Percentiles rank a stretch among this genome's conserved stretches.
phyloP scores from a whole-genome alignment of 371 early-diverging fungal species.

The Apophysomyces ossiformis region DNA sequence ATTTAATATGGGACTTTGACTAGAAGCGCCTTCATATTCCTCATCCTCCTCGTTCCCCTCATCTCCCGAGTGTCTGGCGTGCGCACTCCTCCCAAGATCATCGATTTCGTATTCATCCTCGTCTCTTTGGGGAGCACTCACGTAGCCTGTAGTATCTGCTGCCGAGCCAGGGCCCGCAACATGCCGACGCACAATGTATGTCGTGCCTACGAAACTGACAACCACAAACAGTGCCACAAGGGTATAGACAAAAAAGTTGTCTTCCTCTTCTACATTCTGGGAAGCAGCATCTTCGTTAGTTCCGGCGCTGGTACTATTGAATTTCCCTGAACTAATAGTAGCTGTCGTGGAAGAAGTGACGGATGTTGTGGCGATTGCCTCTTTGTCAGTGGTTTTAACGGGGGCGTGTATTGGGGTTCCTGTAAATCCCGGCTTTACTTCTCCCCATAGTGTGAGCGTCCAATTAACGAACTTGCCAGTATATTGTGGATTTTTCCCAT shows the following conservation, averaged over 20 bases:
- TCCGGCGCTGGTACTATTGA: constrained; percentile 11
- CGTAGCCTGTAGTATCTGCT: constrained; percentile 17
- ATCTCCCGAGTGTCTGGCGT: not conserved
- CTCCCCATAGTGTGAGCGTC: constrained; percentile 76
- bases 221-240: constrained; percentile 15
- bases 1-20: not conserved
- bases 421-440: constrained; percentile 28
- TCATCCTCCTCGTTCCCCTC: not conserved
- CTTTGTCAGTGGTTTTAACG: not conserved
- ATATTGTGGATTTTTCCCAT: constrained; percentile 46
- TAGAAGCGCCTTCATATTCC: not conserved
- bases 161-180: not conserved
- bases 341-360: not conserved
- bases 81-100: constrained; percentile 6
- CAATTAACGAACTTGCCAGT: constrained; percentile 62
- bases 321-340: not conserved
- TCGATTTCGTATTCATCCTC: constrained; percentile 27
- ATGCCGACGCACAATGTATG: constrained; percentile 16
- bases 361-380: not conserved
- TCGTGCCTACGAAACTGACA: constrained; percentile 16
- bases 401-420: not conserved
- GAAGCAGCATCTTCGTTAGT: not conserved
- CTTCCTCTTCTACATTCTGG: not conserved
- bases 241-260: constrained; percentile 25
- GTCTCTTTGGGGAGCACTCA: constrained; percentile 14